phyloP scores from a whole-genome alignment of 495 filamentous ascomycete species.

The Daldinia loculata region DNA sequence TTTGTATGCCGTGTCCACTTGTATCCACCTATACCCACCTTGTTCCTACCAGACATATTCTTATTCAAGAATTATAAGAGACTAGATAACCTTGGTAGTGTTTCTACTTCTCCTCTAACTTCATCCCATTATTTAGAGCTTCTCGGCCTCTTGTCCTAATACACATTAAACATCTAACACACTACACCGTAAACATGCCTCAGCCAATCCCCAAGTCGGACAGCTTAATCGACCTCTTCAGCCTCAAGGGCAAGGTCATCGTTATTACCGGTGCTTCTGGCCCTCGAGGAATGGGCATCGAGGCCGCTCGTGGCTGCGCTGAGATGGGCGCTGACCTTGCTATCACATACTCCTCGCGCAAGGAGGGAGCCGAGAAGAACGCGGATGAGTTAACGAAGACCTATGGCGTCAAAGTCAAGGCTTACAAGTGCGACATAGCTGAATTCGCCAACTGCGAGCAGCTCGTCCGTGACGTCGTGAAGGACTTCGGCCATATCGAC shows the following conservation, averaged over 20 bases:
- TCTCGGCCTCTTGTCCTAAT: neutral
- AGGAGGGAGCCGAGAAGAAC: constrained; percentile 66
- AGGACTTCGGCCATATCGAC: constrained; percentile 65
- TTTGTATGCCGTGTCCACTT: constrained; percentile 11
- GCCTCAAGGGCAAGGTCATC: constrained; percentile 62
- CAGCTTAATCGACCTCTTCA: constrained; percentile 55
- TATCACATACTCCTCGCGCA: constrained; percentile 57
- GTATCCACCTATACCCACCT: constrained; percentile 18
- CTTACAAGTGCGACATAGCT: constrained; percentile 72
- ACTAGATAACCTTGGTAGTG: neutral
- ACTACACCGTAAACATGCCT: constrained; percentile 41
- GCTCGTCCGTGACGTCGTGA: constrained; percentile 61
- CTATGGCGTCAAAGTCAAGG: constrained; percentile 67
- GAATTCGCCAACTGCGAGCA: constrained; percentile 63
- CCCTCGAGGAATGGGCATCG: constrained; percentile 61
- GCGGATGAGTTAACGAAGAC: constrained; percentile 57
- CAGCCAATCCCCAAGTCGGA: constrained; percentile 44
- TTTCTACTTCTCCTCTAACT: neutral
- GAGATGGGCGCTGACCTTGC: constrained; percentile 61
- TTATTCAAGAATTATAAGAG: neutral
- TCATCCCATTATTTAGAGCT: neutral
- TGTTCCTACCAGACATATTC: neutral
- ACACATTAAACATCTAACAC: neutral
- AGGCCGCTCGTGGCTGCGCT: constrained; percentile 57
- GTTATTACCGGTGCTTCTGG: constrained; percentile 63